phyloP scores from a whole-genome alignment of 177 flowering plant species.

The Telopea speciosissima region DNA sequence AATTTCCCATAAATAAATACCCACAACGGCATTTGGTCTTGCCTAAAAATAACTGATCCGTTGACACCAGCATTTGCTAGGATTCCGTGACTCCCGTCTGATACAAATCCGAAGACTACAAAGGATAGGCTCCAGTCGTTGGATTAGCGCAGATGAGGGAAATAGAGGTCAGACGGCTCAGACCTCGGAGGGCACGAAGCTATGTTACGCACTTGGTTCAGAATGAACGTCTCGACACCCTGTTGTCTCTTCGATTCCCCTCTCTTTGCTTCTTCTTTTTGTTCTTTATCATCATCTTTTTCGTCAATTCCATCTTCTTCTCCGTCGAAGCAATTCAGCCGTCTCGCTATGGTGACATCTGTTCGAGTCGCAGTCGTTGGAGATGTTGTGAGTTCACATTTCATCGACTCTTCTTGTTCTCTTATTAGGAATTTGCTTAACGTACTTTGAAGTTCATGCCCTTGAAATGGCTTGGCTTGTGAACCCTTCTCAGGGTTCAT shows the following conservation, averaged over 20 bases:
- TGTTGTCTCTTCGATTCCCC: slow-evolving; percentile 2
- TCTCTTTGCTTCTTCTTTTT: neutral
- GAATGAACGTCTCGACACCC: slow-evolving; percentile 5
- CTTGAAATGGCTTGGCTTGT: neutral
- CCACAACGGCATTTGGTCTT: too few relatives aligned
- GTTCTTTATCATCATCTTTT: slow-evolving; percentile 2
- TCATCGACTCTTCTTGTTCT: neutral
- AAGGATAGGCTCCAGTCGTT: too few relatives aligned
- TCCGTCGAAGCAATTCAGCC: neutral
- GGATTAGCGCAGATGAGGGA: too few relatives aligned
- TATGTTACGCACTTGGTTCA: slow-evolving; percentile 15
- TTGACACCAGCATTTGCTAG: too few relatives aligned
- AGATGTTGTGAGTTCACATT: slow-evolving; percentile 39
- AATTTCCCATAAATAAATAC: too few relatives aligned
- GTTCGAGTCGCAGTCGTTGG: slow-evolving; percentile 59
- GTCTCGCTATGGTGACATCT: slow-evolving; percentile 33
- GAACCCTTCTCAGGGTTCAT: neutral
- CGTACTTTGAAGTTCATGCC: neutral
- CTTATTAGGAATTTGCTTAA: neutral
- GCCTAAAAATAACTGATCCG: too few relatives aligned
- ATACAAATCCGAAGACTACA: too few relatives aligned
- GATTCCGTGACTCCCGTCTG: too few relatives aligned
- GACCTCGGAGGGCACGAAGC: too few relatives aligned
- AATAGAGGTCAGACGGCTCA: too few relatives aligned
- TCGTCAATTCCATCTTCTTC: neutral